Conservation (phyloP, 495 filamentous ascomycete species). For the Talaromyces adpressus region DNA sequence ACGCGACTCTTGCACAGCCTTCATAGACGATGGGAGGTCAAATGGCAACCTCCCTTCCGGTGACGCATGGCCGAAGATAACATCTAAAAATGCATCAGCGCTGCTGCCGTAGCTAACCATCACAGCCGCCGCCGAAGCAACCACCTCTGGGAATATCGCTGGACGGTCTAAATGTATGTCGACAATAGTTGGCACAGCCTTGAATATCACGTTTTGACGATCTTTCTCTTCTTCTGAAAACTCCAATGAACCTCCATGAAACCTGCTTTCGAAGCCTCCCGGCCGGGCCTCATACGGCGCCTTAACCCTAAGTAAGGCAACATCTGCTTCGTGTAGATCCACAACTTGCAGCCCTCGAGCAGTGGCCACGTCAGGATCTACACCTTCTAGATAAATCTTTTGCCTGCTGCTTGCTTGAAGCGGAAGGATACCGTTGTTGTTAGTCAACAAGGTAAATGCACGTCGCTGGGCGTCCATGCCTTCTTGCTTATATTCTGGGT, state of each 20-base stretch:
- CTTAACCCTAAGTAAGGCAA: conserved; percentile 24
- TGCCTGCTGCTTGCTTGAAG: not conserved
- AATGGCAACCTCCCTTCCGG: not conserved
- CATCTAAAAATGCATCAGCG: not conserved
- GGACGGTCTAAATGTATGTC: not conserved
- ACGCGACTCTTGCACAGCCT: not conserved
- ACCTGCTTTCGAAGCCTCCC: conserved; percentile 20
- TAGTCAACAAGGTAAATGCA: conserved; percentile 22
- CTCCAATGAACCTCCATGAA: conserved; percentile 29
- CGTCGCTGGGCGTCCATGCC: conserved; percentile 25
- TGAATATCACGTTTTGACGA: conserved; percentile 13
- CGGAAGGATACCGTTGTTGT: conserved; percentile 9
- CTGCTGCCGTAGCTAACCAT: not conserved
- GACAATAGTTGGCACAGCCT: not conserved
- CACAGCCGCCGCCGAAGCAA: not conserved
- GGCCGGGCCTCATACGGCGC: conserved; percentile 24
- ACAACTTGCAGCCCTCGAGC: not conserved
- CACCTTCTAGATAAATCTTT: not conserved
- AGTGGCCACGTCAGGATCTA: not conserved
- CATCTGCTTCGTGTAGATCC: conserved; percentile 22
- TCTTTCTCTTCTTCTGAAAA: conserved; percentile 22
- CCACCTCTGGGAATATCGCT: not conserved
- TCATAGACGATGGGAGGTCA: not conserved
- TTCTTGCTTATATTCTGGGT: conserved; percentile 20
- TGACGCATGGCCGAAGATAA: not conserved